Base-by-base conservation (phyloP, 495 filamentous ascomycete genomes). In the Trichoderma virens region DNA sequence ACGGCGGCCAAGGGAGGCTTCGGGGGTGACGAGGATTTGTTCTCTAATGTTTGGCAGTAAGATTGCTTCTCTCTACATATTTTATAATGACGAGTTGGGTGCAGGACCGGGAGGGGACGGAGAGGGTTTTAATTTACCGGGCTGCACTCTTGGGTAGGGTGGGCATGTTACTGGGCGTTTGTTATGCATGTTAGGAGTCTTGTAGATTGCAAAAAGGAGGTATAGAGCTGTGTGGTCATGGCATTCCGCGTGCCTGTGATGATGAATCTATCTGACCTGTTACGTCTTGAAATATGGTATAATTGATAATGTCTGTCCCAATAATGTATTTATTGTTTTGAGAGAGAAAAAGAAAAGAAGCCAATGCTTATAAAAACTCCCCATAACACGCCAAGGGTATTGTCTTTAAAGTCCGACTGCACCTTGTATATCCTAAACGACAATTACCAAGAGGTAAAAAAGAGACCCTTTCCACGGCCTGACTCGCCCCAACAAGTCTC, bases 41-140 rank as follows among this genome's bases (percentile, higher is more conserved):
- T 96, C 73, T 92, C 89, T 45, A 97, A 97, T 77, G 92, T 97
- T 65, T 97, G 92, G 92, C 81, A 90, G 75, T 95, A 76, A 75
- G 51, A 38, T 43, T 47, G 18, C 14, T 5, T 47, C 43, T 47
- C 20, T 23, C n/a, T 23, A 3, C 13, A 30, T 20, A 3, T 28
- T 62, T 61, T 28, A n/a, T 54, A n/a, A 62, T 45, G 23, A 43
- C 7, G 32, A 30, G 59, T 13, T 61, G n/a, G 20, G 5, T 13
- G 25, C 30, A 59, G 20, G 39, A 6, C 11, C 2, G 31, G 27
- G 31, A 61, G 14, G 31, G 14, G 14, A 23, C 20, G n/a, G 31
- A 39, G 31, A n/a, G 13, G 32, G 3, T 47, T 6, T 13, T 23
- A 47, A 35, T 32, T 13, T 62, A 5, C 6, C 6, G 13, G 5